Evolutionary conservation across 1,284 basidiomycete genomes (phyloP), one percentile per base, ranked within the genome.

Genomic region (Trametes polyzona): DNA sequence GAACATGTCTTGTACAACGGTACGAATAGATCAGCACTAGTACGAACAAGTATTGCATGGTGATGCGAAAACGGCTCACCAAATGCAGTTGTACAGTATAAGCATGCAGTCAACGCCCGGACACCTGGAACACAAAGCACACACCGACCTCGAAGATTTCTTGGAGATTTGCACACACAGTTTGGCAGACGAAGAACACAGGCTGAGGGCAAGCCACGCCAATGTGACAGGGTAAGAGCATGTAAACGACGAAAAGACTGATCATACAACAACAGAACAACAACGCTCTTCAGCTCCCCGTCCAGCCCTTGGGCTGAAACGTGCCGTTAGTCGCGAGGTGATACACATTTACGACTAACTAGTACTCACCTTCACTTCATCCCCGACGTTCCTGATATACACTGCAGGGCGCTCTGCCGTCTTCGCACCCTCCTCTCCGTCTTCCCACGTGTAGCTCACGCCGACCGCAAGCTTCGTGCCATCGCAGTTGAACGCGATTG

Each of bases 361-460:
- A 21, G 23, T 4, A 29, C 44, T 27, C 55, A 83, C 71, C 80
- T 84, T 91, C 27, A 88, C 85, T 66, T 92, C 78, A 33, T 77
- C 77, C 4, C 76, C 77, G 6, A 74, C 65, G 14, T 68, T 69
- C 52, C 72, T 67, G 17, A 80, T 65, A 48, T 65, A 75, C 7
- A 79, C 67, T 24, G 68, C 69, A 0, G 75, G 74, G 29, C 68
- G 64, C 57, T 77, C 77, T 3, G 76, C 73, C 29, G 70, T 77
- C 71, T 80, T 84, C 37, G 80, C 71, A 9, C 88, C 89, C 32
- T 81, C 82, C 63, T 90, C 89, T 9, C 90, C 93, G 58, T 92
- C 87, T 66, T 96, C 93, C 89, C 92, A 92, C 5, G 86, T 92
- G 76, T 95, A 94, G 61, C 92, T 88, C 8, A 87, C 84, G 0